phyloP scores from a whole-genome alignment of 257 asterid genomes.

The Nicotiana sylvestris region DNA sequence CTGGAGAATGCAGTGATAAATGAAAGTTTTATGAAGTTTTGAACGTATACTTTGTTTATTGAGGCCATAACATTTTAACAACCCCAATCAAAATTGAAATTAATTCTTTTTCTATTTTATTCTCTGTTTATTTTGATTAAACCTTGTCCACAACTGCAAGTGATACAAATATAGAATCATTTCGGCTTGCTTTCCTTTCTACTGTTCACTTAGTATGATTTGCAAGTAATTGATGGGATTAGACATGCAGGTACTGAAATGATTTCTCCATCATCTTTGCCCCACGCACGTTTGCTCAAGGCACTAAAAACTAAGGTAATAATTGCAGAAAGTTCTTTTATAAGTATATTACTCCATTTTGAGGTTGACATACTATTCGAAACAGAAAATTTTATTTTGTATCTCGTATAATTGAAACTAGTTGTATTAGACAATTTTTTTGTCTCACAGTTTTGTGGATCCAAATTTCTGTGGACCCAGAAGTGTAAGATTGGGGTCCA shows the following conservation, averaged over 20 bases:
- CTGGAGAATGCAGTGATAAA: not conserved
- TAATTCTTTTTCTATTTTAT: not conserved
- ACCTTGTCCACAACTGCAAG: not conserved
- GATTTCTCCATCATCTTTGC: not conserved
- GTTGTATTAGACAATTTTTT: too few species aligned
- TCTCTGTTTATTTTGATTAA: not conserved
- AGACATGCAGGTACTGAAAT: not conserved
- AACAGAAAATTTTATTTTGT: too few species aligned
- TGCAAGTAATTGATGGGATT: not conserved
- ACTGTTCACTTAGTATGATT: not conserved
- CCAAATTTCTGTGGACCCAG: too few species aligned
- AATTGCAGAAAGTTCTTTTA: not conserved
- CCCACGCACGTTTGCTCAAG: not conserved
- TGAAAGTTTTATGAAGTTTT: not conserved
- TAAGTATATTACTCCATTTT: too few species aligned
- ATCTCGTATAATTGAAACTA: too few species aligned
- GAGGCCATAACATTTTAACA: not conserved
- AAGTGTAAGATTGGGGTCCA: too few species aligned
- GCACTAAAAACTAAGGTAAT: not conserved
- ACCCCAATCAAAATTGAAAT: not conserved
- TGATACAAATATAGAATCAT: not conserved
- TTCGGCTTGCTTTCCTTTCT: not conserved
- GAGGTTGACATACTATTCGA: not conserved
- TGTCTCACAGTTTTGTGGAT: too few species aligned
- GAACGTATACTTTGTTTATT: not conserved